Conservation (phyloP, 306 rosid species). For the Cyamopsis tetragonoloba region DNA sequence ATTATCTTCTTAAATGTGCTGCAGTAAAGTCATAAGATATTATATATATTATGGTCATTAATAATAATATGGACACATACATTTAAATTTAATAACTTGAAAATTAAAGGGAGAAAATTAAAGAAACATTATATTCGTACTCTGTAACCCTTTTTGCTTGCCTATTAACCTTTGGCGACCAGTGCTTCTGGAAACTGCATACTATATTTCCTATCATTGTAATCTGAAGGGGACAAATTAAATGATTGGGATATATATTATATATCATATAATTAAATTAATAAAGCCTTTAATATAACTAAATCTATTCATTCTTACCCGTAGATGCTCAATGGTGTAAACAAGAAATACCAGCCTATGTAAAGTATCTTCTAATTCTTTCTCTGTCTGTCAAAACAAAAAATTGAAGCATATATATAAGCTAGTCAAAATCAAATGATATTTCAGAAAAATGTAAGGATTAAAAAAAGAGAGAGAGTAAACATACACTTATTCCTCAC, state of each 20-base stretch:
- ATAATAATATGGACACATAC: background rate
- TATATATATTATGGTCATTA: background rate
- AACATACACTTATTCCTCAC: too few relatives aligned
- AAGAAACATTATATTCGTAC: conserved; percentile 17
- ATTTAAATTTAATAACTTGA: too few relatives aligned
- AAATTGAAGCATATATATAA: background rate
- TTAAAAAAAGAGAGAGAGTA: too few relatives aligned
- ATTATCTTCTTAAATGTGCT: conserved; percentile 59
- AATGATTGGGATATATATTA: too few relatives aligned
- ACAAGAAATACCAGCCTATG: conserved; percentile 26
- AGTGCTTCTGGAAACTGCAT: background rate
- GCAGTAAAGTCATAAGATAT: conserved; percentile 19
- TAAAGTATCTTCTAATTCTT: background rate
- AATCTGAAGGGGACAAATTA: conserved; percentile 3
- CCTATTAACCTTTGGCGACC: conserved; percentile 17
- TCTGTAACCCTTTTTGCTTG: background rate
- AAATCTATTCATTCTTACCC: conserved; percentile 15
- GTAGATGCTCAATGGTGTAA: conserved; percentile 6
- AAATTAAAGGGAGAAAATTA: too few relatives aligned
- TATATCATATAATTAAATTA: too few relatives aligned
- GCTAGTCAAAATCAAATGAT: background rate
- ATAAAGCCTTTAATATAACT: too few relatives aligned
- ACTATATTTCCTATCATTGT: conserved; percentile 25
- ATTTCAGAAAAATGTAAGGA: background rate
- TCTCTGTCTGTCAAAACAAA: conserved; percentile 19